phyloP scores from a whole-genome alignment of 768 basidiomycete genomes.

The Astraeus odoratus region DNA sequence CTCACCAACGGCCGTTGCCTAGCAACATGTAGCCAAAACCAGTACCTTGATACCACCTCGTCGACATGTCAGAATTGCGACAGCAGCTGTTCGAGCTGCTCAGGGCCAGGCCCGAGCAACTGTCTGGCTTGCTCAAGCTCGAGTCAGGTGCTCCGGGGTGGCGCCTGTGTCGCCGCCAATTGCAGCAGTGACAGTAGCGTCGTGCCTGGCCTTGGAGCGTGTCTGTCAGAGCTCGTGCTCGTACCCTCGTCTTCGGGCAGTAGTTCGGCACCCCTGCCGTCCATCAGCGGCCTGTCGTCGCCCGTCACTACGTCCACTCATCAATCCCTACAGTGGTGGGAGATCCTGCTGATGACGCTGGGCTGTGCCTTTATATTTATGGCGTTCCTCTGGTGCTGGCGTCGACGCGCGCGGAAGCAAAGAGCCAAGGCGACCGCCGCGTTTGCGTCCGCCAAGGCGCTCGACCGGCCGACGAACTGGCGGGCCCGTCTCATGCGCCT shows the following conservation, averaged over 20 bases:
- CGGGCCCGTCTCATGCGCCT: constrained; percentile 48
- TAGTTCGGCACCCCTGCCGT: constrained; percentile 35
- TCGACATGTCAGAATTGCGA: constrained; percentile 68
- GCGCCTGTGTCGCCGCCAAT: constrained; percentile 55
- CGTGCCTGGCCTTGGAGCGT: constrained; percentile 67
- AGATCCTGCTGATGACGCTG: constrained; percentile 77
- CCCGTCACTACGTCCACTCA: constrained; percentile 33
- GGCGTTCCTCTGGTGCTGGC: constrained; percentile 59
- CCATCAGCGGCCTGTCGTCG: constrained; percentile 50
- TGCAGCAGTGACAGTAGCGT: constrained; percentile 52
- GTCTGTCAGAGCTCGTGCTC: constrained; percentile 67
- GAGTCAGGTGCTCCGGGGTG: constrained; percentile 51
- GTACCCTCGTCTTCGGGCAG: constrained; percentile 42
- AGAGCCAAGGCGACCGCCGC: constrained; percentile 58
- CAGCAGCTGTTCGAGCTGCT: constrained; percentile 71
- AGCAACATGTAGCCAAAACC: constrained; percentile 62
- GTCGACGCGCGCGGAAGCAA: constrained; percentile 60
- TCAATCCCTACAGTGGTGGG: constrained; percentile 64
- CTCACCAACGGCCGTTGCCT: constrained; percentile 72
- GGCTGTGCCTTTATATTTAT: constrained; percentile 77
- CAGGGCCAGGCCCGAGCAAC: constrained; percentile 54
- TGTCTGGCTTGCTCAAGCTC: constrained; percentile 72
- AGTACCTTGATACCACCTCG: constrained; percentile 65
- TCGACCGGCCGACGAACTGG: constrained; percentile 47
- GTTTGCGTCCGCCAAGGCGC: constrained; percentile 55